These are phyloP conservation scores for Benincasa hispida DNA, from an alignment of 306 rosid genomes.

Conservation along the genomic window DNA sequence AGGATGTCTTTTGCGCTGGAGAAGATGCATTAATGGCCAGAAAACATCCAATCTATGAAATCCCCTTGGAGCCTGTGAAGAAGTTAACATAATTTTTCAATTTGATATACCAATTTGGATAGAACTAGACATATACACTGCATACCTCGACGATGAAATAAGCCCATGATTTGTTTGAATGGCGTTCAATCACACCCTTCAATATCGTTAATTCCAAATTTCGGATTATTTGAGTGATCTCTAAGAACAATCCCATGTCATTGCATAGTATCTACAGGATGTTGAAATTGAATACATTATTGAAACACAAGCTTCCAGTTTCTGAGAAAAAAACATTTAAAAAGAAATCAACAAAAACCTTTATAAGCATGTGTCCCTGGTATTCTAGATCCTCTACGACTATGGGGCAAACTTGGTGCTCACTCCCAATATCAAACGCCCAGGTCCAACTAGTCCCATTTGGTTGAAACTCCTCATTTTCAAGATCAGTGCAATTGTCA, in stretches of 20 bases:
- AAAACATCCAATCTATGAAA: slow-evolving; percentile 80
- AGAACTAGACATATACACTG: neutral
- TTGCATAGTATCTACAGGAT: slow-evolving; percentile 37
- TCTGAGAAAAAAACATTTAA: neutral
- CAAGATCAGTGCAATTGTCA: slow-evolving; percentile 19
- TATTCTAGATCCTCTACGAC: slow-evolving; percentile 73
- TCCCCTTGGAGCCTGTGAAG: slow-evolving; percentile 53
- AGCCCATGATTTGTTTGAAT: slow-evolving; percentile 46
- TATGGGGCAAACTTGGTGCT: slow-evolving; percentile 50
- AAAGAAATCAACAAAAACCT: slow-evolving; percentile 26
- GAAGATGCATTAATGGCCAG: slow-evolving; percentile 74
- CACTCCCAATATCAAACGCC: slow-evolving; percentile 49
- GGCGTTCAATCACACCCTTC: slow-evolving; percentile 53
- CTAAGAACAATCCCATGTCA: slow-evolving; percentile 64
- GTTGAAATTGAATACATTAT: neutral
- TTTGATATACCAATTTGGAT: neutral
- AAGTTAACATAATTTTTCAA: neutral
- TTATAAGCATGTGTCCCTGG: slow-evolving; percentile 66
- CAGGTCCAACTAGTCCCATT: slow-evolving; percentile 65
- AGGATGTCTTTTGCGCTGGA: slow-evolving; percentile 42
- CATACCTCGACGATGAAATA: slow-evolving; percentile 72
- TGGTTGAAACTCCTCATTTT: slow-evolving; percentile 8
- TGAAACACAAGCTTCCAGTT: neutral
- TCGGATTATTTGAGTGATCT: slow-evolving; percentile 60
- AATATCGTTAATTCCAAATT: slow-evolving; percentile 48